These are phyloP conservation scores for Rhizopogon vesiculosus DNA, from an alignment of 768 basidiomycete species.

Conservation along the genomic window DNA sequence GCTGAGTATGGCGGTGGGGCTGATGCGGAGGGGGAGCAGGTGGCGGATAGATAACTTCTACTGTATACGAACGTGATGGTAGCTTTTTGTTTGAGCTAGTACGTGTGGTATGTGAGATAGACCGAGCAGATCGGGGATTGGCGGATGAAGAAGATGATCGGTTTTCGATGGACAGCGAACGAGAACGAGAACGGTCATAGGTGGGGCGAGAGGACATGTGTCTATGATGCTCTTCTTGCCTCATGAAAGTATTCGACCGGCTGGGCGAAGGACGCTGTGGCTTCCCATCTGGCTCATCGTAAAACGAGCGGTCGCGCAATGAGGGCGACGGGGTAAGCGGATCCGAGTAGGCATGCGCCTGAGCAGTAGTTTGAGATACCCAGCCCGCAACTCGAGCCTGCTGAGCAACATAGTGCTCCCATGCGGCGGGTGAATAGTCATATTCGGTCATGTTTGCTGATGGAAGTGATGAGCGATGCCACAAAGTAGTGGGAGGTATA, in stretches of 20 bases:
- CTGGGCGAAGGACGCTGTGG: constrained; percentile 2
- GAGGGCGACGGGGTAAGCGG: constrained; percentile 26
- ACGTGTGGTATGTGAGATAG: constrained; percentile 16
- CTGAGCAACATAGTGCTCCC: constrained; percentile 41
- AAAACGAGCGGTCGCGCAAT: constrained; percentile 26
- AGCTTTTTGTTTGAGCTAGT: constrained; percentile 5
- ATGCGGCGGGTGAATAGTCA: constrained; percentile 55
- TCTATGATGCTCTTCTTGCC: constrained; percentile 16
- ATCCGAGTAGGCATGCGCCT: constrained; percentile 22
- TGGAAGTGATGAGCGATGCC: constrained; percentile 6
- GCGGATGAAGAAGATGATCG: constrained; percentile 1
- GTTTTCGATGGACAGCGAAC: constrained; percentile 12
- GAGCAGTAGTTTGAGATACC: constrained; percentile 38
- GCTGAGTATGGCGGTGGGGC: constrained; percentile 3
- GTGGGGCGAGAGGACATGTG: constrained; percentile 19
- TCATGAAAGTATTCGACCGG: background rate
- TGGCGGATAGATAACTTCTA: constrained; percentile 12
- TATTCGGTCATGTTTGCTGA: constrained; percentile 48
- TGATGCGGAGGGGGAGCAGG: constrained; percentile 1
- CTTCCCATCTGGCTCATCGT: constrained; percentile 9
- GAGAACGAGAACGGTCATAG: constrained; percentile 17
- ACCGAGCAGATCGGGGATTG: constrained; percentile 9
- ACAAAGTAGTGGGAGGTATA: constrained; percentile 11
- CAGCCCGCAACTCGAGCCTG: constrained; percentile 46
- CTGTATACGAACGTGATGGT: constrained; percentile 17